phyloP scores from a whole-genome alignment of 1,284 basidiomycete genomes.

The Apiotrichum veenhuisii region DNA sequence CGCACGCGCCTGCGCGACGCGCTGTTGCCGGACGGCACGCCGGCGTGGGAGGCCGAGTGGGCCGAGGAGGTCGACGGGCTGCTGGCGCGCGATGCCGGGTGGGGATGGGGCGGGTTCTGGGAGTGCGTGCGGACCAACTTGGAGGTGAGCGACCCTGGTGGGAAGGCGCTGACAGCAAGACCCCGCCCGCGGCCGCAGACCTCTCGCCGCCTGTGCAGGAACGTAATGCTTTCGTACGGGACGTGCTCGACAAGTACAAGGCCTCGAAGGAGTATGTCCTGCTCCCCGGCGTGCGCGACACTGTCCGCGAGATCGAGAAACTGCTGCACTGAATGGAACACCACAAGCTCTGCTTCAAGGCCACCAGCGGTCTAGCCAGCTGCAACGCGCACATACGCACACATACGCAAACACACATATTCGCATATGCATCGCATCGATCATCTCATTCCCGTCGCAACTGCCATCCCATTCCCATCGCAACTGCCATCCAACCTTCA shows the following conservation, averaged over 20 bases:
- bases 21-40: constrained; percentile 14
- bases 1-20: constrained; percentile 3
- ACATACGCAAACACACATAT: neutral
- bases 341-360: too few species aligned
- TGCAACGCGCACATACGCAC: too few species aligned
- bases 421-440: neutral
- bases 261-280: constrained; percentile 28
- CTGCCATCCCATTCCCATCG: too few species aligned
- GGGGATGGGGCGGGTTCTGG: constrained; percentile 51
- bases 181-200: constrained; percentile 21
- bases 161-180: constrained; percentile 16
- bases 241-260: constrained; percentile 28
- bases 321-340: neutral
- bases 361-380: too few species aligned
- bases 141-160: constrained; percentile 23
- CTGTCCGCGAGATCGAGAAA: constrained; percentile 26
- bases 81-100: constrained; percentile 52
- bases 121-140: constrained; percentile 35
- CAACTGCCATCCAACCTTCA: too few species aligned
- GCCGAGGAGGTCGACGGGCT: constrained; percentile 50
- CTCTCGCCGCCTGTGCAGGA: constrained; percentile 24
- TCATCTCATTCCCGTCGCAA: too few species aligned
- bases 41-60: constrained; percentile 51
- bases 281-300: constrained; percentile 19
- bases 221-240: constrained; percentile 23